phyloP scores from a whole-genome alignment of 768 basidiomycete genomes.

The Lactifluus hygrophoroides region DNA sequence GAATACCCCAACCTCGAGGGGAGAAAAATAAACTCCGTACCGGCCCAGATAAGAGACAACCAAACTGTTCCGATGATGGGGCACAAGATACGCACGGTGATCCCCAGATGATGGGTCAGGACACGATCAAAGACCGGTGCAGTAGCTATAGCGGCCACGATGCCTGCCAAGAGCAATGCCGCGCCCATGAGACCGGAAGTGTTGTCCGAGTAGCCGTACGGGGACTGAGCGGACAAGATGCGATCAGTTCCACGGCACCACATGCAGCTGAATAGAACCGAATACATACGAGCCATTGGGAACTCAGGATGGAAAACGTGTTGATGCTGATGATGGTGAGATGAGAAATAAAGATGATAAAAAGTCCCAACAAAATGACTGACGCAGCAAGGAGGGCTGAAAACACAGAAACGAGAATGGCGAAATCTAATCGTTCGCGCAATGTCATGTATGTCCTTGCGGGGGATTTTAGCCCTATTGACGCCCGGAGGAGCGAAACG shows the following conservation, averaged over 20 bases:
- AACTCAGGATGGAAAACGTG: constrained; percentile 56
- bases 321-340: constrained; percentile 37
- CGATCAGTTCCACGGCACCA: background rate
- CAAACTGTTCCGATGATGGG: constrained; percentile 56
- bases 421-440: constrained; percentile 65
- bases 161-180: constrained; percentile 59
- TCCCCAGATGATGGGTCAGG: constrained; percentile 63
- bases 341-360: background rate
- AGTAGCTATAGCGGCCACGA: constrained; percentile 55
- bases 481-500: constrained; percentile 42
- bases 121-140: constrained; percentile 77
- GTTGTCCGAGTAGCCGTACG: constrained; percentile 60
- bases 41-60: constrained; percentile 76
- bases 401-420: constrained; percentile 50
- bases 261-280: background rate
- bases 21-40: constrained; percentile 31
- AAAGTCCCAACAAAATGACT: constrained; percentile 24
- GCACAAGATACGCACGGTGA: constrained; percentile 48
- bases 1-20: background rate
- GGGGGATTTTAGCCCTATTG: constrained; percentile 35
- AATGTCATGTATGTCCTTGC: constrained; percentile 48
- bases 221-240: constrained; percentile 38
- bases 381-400: constrained; percentile 57
- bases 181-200: constrained; percentile 64
- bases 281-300: constrained; percentile 53